Conservation (phyloP, 192 early-diverging fungal genomes). For the Glomus cerebriforme region DNA sequence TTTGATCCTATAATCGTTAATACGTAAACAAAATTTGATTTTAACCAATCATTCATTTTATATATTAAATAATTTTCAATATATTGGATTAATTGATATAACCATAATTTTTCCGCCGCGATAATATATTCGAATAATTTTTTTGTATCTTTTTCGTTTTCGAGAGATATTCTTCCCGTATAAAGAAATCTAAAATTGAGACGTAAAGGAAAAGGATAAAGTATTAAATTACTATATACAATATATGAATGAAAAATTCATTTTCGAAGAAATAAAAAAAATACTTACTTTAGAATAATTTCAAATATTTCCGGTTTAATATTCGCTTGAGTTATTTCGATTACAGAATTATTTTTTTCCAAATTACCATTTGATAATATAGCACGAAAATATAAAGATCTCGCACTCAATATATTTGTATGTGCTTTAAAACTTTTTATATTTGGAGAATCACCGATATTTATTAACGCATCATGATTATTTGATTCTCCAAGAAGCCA, state of each 20-base stretch:
- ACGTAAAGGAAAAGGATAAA: background rate
- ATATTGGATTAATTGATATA: background rate
- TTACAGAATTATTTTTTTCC: background rate
- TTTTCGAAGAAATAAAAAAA: background rate
- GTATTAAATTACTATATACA: background rate
- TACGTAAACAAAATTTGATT: background rate
- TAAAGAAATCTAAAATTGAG: background rate
- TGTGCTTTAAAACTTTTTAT: slow-evolving; percentile 17
- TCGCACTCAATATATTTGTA: background rate
- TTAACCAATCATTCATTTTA: background rate
- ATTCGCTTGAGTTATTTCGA: slow-evolving; percentile 7
- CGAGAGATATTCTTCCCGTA: background rate
- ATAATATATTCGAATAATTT: background rate
- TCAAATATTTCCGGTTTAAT: slow-evolving; percentile 24
- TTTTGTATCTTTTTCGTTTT: background rate
- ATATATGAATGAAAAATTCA: background rate
- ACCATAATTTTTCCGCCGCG: slow-evolving; percentile 2
- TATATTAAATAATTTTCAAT: background rate
- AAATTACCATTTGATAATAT: background rate
- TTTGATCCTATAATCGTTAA: too few species aligned
- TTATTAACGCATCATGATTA: background rate
- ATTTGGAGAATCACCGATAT: slow-evolving; percentile 6
- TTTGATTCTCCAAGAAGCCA: slow-evolving; percentile 14
- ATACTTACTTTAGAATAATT: slow-evolving; percentile 10
- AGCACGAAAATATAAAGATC: slow-evolving; percentile 23